phyloP scores from a whole-genome alignment of 306 rosid species.

The Lathyrus oleraceus region DNA sequence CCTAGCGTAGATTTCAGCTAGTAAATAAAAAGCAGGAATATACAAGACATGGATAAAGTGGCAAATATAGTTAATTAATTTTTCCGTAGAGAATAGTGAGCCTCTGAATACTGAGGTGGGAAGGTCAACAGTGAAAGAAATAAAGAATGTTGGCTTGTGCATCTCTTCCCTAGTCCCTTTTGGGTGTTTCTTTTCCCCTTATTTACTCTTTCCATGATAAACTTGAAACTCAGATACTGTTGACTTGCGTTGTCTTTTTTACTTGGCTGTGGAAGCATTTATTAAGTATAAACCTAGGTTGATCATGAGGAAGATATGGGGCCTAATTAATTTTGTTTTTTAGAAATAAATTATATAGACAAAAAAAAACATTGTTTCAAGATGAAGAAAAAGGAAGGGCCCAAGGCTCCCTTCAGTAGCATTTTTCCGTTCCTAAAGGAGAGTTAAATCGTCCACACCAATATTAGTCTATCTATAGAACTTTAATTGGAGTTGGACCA shows the following conservation, averaged over 20 bases:
- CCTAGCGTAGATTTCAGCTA: constrained; percentile 22
- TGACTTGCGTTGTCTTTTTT: constrained; percentile 10
- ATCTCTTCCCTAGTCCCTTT: constrained; percentile 21
- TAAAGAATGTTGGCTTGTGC: constrained; percentile 20
- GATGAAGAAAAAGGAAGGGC: neutral
- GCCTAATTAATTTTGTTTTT: constrained; percentile 11
- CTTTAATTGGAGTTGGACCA: too few species aligned
- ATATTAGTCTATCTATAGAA: neutral
- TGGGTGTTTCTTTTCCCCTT: neutral
- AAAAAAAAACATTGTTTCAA: neutral
- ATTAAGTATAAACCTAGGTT: neutral
- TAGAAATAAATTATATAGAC: neutral
- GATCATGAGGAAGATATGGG: neutral
- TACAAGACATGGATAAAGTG: neutral
- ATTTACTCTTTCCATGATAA: constrained; percentile 4
- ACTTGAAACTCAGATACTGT: constrained; percentile 27
- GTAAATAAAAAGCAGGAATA: constrained; percentile 21
- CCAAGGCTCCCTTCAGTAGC: constrained; percentile 1
- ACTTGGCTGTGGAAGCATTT: neutral
- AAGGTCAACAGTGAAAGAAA: constrained; percentile 24
- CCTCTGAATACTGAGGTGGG: constrained; percentile 18
- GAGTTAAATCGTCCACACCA: neutral
- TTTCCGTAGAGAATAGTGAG: constrained; percentile 20
- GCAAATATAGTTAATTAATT: constrained; percentile 13
- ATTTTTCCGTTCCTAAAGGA: neutral